Conservation (phyloP, 305 asterid genomes). For the Solanum hybrid region DNA sequence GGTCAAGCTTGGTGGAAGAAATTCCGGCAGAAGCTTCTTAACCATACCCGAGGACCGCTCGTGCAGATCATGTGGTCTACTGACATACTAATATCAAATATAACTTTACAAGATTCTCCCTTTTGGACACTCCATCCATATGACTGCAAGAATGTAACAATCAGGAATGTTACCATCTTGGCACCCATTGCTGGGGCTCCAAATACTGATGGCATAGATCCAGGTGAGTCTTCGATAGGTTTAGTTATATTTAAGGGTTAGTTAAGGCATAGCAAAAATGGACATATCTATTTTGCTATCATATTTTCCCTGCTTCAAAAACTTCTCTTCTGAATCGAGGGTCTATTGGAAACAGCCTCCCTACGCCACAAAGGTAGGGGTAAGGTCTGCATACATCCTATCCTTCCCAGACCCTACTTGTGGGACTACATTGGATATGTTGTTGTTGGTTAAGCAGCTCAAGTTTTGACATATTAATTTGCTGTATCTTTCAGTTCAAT, state of each 20-base stretch:
- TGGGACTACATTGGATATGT: background rate
- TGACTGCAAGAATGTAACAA: constrained; percentile 72
- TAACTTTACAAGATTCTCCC: constrained; percentile 80
- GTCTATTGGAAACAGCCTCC: background rate
- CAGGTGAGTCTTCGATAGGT: constrained; percentile 37
- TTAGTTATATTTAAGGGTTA: background rate
- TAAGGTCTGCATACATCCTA: background rate
- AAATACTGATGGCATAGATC: constrained; percentile 87
- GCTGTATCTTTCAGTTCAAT: background rate
- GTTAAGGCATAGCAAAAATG: rapidly evolving
- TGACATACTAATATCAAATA: constrained; percentile 59
- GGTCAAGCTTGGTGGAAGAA: constrained; percentile 94
- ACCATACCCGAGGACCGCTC: constrained; percentile 88
- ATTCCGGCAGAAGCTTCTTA: constrained; percentile 62
- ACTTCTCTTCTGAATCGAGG: background rate
- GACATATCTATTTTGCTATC: background rate
- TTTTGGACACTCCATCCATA: constrained; percentile 94
- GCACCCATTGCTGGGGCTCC: constrained; percentile 80
- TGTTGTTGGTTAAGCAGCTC: background rate
- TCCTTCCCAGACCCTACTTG: background rate
- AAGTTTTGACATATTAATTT: background rate
- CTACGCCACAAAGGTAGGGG: background rate
- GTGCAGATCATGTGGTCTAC: constrained; percentile 91
- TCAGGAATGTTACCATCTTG: constrained; percentile 53
- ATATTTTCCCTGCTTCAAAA: background rate